phyloP scores from a whole-genome alignment of 495 filamentous ascomycete species.

The Halenospora varia region DNA sequence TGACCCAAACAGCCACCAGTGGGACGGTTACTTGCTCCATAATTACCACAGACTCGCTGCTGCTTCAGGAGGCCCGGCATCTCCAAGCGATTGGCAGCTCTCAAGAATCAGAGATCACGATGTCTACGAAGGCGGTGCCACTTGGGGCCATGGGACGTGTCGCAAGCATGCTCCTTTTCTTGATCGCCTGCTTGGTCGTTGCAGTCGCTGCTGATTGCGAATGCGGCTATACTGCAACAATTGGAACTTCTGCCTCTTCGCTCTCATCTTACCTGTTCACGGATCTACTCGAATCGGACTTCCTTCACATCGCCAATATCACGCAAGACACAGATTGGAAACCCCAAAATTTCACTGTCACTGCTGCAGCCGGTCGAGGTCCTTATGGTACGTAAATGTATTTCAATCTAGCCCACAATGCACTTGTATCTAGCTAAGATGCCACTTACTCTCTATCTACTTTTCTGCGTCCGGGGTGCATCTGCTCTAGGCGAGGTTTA shows the following conservation, averaged over 20 bases:
- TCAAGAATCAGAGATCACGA: too few relatives aligned
- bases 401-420: too few relatives aligned
- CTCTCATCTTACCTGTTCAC: constrained; percentile 53
- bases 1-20: not conserved
- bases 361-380: constrained; percentile 46
- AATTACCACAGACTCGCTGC: not conserved
- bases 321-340: constrained; percentile 52
- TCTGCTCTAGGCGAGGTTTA: too few relatives aligned
- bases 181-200: constrained; percentile 13
- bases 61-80: too few relatives aligned
- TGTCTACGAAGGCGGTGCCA: not conserved
- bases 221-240: constrained; percentile 57
- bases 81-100: too few relatives aligned
- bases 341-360: constrained; percentile 60
- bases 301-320: constrained; percentile 50
- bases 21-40: not conserved
- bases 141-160: not conserved
- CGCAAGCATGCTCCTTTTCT: constrained; percentile 9
- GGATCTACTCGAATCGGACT: constrained; percentile 65
- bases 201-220: constrained; percentile 52
- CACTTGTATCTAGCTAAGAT: too few relatives aligned
- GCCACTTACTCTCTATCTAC: too few relatives aligned
- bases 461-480: too few relatives aligned
- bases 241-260: constrained; percentile 35
- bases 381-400: constrained; percentile 43